Conservation (phyloP, 2,329 filamentous ascomycete genomes). For the Fusarium sp. region DNA sequence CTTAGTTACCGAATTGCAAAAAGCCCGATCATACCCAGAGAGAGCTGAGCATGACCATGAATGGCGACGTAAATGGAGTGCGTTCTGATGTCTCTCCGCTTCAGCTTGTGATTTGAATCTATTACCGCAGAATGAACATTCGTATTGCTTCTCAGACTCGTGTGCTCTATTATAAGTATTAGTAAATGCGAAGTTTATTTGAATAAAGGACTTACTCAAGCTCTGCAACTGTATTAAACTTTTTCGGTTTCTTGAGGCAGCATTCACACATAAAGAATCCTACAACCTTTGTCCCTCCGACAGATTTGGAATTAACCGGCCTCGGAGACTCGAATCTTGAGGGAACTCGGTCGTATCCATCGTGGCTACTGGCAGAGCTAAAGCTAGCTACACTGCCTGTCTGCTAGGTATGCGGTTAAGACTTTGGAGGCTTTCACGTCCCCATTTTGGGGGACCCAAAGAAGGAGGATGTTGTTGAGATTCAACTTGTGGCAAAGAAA, state of each 20-base stretch:
- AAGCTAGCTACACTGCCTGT: neutral
- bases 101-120: too few species aligned
- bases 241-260: neutral
- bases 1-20: constrained; percentile 78
- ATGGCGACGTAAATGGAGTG: constrained; percentile 69
- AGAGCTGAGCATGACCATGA: constrained; percentile 97
- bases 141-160: neutral
- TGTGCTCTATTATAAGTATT: neutral
- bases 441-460: accelerated
- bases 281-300: accelerated
- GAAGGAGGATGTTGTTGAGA: neutral
- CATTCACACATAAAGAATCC: neutral
- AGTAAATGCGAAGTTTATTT: accelerated
- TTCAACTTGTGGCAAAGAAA: neutral
- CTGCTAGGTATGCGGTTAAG: neutral
- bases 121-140: neutral
- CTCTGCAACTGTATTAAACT: accelerated
- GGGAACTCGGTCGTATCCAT: neutral
- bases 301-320: too few species aligned
- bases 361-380: neutral
- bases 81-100: neutral
- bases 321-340: too few species aligned
- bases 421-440: neutral
- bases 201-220: neutral
- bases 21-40: constrained; percentile 79